These are phyloP conservation scores for Inonotus hispidus DNA, from an alignment of 1,284 basidiomycete genomes.

Conservation along the genomic window DNA sequence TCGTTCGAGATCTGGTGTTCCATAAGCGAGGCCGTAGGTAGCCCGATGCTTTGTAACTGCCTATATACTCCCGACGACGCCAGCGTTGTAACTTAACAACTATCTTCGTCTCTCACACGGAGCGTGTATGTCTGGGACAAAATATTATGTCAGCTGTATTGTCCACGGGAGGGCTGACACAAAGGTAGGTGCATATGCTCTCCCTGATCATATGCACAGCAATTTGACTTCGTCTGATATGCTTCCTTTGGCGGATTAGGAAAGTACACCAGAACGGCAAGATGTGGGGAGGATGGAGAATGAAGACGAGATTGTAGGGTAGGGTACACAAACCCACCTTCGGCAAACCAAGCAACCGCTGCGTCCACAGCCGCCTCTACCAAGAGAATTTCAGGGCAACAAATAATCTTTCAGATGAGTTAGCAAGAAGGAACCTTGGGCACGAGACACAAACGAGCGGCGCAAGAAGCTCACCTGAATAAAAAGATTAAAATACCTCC, in stretches of 20 bases:
- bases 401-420: too few relatives aligned
- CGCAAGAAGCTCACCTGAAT: background rate
- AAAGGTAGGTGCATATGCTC: background rate
- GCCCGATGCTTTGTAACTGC: constrained; percentile 19
- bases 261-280: background rate
- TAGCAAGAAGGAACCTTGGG: too few relatives aligned
- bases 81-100: constrained; percentile 3
- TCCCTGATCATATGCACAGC: background rate
- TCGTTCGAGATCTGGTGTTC: constrained; percentile 13
- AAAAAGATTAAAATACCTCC: background rate
- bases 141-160: background rate
- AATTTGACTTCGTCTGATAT: background rate
- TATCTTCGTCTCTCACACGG: background rate
- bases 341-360: background rate
- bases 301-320: background rate
- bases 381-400: too few relatives aligned
- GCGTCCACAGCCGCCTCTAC: background rate
- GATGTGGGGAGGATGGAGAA: background rate
- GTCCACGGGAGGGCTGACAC: background rate
- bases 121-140: background rate
- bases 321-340: background rate
- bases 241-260: background rate
- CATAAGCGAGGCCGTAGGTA: constrained; percentile 12
- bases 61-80: constrained; percentile 16
- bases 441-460: background rate